These are phyloP conservation scores for Bruguiera gymnorhiza DNA, from an alignment of 345 rosid species.

Conservation along the genomic window DNA sequence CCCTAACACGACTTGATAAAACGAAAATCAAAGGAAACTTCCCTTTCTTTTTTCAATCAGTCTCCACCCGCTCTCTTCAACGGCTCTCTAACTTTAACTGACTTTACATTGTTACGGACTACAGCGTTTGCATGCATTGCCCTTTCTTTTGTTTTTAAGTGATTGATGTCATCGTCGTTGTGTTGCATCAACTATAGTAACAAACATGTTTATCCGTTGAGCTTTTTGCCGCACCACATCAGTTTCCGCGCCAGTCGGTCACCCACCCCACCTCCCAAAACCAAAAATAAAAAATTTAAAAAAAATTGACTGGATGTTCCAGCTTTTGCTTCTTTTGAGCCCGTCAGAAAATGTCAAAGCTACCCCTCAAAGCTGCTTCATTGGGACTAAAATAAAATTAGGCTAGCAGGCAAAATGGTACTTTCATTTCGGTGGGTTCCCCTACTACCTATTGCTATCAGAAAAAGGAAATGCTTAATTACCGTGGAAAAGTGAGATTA, in stretches of 20 bases:
- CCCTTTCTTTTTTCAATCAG: background rate
- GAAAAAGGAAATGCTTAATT: background rate
- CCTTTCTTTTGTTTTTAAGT: background rate
- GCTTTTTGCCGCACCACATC: too few species aligned
- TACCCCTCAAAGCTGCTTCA: too few species aligned
- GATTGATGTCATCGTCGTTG: slow-evolving; percentile 4
- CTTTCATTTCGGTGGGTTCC: background rate
- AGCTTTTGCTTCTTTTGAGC: background rate
- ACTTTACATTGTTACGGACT: background rate
- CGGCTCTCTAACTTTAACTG: slow-evolving; percentile 16
- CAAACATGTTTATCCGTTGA: too few species aligned
- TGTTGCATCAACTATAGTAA: slow-evolving; percentile 3
- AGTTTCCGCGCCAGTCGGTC: slow-evolving; percentile 12
- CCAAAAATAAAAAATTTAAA: background rate
- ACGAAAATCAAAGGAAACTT: background rate
- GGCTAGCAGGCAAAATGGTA: background rate
- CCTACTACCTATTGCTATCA: slow-evolving; percentile 3
- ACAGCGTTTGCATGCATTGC: background rate
- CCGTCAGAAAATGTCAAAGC: background rate
- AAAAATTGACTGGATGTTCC: slow-evolving; percentile 21
- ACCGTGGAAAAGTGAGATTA: background rate
- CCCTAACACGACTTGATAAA: too few species aligned
- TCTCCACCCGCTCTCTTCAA: slow-evolving; percentile 10
- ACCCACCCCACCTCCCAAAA: background rate
- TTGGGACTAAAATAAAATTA: too few species aligned